Base-by-base conservation (phyloP, 2,329 filamentous ascomycete genomes). In the Eutypa lata region DNA sequence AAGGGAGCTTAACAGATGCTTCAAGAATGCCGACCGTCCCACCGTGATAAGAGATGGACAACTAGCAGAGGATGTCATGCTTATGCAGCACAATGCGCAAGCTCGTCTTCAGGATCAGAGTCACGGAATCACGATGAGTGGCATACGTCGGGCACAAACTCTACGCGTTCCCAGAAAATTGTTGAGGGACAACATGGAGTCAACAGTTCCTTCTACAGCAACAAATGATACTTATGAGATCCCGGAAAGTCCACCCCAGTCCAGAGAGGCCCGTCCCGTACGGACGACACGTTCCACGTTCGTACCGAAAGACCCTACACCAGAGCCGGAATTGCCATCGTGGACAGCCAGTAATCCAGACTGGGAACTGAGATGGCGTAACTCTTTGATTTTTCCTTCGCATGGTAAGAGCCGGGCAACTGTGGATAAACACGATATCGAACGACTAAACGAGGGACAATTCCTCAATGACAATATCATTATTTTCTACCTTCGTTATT, bases 391-490 rank as follows among this genome's bases (percentile, higher is more conserved):
- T 2, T 91, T 83, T 65, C 85, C 84, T 3, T 61, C 72, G 5
- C 73, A 71, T 24, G 83, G 83, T 2, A 81, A 78, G 50, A 81
- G 82, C 48, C 79, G 84, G 55, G 83, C 86, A 1, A 83, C 80
- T 1, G 83, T 94, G 1, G 82, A 89, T 52, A 84, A 80, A 55
- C 75, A 80, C n/a, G 90, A 94, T 64, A 84, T 97, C 33, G 73
- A 79, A 19, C 81, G 90, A 42, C 79, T 99, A 2, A 87, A 96
- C 55, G 89, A 95, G 57, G 89, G 86, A 13, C 83, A 96, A 61
- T 96, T 89, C 54, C 73, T 99, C 43, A 99, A 99, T 66, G 94
- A 99, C 73, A 96, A 91, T 64, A 75, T 99, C 26, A 89, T 99
- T 60, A 86, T 83, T 48, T 97, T 97, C 67, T 96, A 95, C 65